phyloP scores from a whole-genome alignment of 306 rosid species.

The Arachis hypogaea region DNA sequence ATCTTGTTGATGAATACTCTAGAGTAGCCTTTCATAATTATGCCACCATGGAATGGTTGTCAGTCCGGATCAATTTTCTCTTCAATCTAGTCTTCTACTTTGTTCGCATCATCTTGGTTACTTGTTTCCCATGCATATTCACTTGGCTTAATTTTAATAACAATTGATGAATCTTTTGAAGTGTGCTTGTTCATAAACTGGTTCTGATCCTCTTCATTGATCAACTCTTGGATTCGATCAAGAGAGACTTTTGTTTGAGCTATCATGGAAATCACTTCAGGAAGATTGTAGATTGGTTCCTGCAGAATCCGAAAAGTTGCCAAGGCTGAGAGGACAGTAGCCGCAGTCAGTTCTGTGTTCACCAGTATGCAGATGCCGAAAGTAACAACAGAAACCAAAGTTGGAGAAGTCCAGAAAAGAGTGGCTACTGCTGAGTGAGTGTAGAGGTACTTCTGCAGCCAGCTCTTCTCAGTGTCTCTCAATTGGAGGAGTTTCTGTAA shows the following conservation, averaged over 20 bases:
- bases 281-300: constrained; percentile 91
- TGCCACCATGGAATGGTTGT: too few relatives aligned
- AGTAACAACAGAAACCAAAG: constrained; percentile 83
- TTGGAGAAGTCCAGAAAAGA: constrained; percentile 93
- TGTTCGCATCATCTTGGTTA: too few relatives aligned
- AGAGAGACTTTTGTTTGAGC: constrained; percentile 88
- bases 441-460: constrained; percentile 81
- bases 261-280: constrained; percentile 93
- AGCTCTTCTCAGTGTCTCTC: constrained; percentile 68
- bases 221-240: constrained; percentile 67
- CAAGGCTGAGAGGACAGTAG: constrained; percentile 79
- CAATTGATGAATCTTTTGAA: constrained; percentile 44
- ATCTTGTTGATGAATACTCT: too few relatives aligned
- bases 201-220: constrained; percentile 66
- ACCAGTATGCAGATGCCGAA: constrained; percentile 76
- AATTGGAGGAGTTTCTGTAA: constrained; percentile 65
- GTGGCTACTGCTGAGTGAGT: constrained; percentile 77
- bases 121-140: constrained; percentile 77
- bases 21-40: too few relatives aligned
- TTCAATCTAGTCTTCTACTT: too few relatives aligned
- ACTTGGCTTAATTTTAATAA: constrained; percentile 62
- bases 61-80: too few relatives aligned
- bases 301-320: constrained; percentile 89
- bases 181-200: constrained; percentile 41
- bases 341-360: constrained; percentile 70